Evolutionary conservation across 345 rosid species (phyloP).

Genomic region (Limnanthes douglasii): DNA sequence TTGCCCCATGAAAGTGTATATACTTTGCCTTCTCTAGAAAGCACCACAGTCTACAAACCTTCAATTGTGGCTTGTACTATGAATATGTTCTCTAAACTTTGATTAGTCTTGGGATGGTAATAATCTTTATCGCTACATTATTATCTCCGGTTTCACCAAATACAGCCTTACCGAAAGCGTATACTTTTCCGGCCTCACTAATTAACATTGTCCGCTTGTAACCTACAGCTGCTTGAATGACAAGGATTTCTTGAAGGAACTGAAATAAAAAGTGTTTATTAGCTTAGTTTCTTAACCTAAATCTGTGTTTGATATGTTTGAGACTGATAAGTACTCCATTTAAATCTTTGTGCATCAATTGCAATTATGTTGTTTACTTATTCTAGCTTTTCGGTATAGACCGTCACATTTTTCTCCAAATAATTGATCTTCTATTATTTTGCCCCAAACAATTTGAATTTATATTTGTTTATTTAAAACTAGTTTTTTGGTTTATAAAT

Average conservation of each 20-base stretch:
- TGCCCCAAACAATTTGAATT: no score
- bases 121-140: slow-evolving; percentile 38
- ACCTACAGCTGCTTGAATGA: slow-evolving; percentile 94
- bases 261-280: no score
- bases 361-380: no score
- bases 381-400: no score
- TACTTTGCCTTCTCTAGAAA: slow-evolving; percentile 89
- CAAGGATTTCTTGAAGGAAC: slow-evolving; percentile 86
- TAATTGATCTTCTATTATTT: no score
- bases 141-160: slow-evolving; percentile 82
- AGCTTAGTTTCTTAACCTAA: no score
- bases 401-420: no score
- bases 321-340: no score
- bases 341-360: no score
- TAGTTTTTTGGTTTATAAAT: no score
- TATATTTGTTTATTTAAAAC: no score
- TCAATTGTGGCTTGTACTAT: slow-evolving; percentile 96
- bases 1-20: slow-evolving; percentile 90
- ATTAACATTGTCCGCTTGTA: slow-evolving; percentile 96
- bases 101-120: slow-evolving; percentile 58
- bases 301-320: no score
- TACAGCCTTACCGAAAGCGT: slow-evolving; percentile 76
- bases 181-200: slow-evolving; percentile 73
- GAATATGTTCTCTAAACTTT: slow-evolving; percentile 69
- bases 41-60: slow-evolving; percentile 78